These are phyloP conservation scores for Santalum album DNA, from an alignment of 164 flowering plant genomes.

Conservation along the genomic window DNA sequence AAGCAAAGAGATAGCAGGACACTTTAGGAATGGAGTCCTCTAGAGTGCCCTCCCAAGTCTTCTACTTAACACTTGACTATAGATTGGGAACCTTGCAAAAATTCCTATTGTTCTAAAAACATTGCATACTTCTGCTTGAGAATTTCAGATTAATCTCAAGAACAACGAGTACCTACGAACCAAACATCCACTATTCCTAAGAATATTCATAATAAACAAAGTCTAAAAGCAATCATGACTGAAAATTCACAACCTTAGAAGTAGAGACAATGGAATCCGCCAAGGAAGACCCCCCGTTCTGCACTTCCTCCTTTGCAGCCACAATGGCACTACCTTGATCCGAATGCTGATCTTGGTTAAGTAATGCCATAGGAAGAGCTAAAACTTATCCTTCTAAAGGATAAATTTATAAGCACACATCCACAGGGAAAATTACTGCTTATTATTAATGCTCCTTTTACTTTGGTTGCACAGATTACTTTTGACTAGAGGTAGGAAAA, in stretches of 20 bases:
- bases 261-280: slow-evolving; percentile 18
- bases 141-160: neutral
- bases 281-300: slow-evolving; percentile 26
- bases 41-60: no score
- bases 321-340: slow-evolving; percentile 17
- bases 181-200: no score
- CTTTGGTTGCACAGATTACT: no score
- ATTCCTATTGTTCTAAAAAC: no score
- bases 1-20: neutral
- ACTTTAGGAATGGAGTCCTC: neutral
- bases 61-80: no score
- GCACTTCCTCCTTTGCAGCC: slow-evolving; percentile 19
- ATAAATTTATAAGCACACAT: no score
- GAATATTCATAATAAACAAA: neutral
- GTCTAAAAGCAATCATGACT: neutral
- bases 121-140: neutral
- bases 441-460: no score
- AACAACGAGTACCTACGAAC: neutral
- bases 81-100: no score
- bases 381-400: slow-evolving; percentile 6
- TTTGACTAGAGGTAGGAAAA: no score
- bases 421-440: no score
- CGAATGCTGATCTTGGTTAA: slow-evolving; percentile 24
- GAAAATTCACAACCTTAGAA: slow-evolving; percentile 32
- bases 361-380: slow-evolving; percentile 12